Evolutionary conservation across 441 rosid genomes (phyloP), one percentile per base, ranked within the genome.

Genomic region (Aleurites moluccanus): DNA sequence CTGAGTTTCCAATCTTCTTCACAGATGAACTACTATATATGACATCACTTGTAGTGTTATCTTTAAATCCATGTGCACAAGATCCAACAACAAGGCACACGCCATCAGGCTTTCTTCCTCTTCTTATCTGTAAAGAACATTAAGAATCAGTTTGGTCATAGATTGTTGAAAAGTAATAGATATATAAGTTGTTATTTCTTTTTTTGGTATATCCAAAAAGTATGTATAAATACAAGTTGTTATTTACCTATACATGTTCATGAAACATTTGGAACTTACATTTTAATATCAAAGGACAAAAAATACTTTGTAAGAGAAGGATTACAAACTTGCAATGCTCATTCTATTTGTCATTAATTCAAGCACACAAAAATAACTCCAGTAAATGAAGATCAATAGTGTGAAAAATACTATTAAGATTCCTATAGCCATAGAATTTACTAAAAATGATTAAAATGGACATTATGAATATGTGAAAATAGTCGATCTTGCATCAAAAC

Each of bases 71-170:
- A 64, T 87, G 89, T 67, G 95, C 97, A 85, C 98, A 95, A 77
- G 96, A 87, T 76, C 99, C 98, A 77, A 95, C 99, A 65, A 93
- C 99, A 73, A 95, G 97, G 83, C 98, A 95, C 74, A 93, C 86
- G 1, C 99, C 99, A 83, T 95, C 97, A 25, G 99, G 97, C 85
- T 93, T 95, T 77, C 79, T 83, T 79, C 96, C 95, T 71, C 86
- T 69, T 81, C 97, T 85, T 78, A 95, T 93, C 99, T 95, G 77
- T 65, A 52, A 74, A 76, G 71, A 73, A 73, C 64, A 70, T 49
- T 61, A 27, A 53, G 50, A 69, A 38, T 49, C 49, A 64, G 67
- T 47, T 75, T 27, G 40, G 72, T 55, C 50, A 57, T 20, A 21
- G 67, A 75, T 63, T 25, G 38, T 1, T 44, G 47, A 79, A 60